Evolutionary conservation across 2,329 filamentous ascomycete species (phyloP), one percentile per base, ranked within the genome.

Genomic region (Colletotrichum tanaceti): DNA sequence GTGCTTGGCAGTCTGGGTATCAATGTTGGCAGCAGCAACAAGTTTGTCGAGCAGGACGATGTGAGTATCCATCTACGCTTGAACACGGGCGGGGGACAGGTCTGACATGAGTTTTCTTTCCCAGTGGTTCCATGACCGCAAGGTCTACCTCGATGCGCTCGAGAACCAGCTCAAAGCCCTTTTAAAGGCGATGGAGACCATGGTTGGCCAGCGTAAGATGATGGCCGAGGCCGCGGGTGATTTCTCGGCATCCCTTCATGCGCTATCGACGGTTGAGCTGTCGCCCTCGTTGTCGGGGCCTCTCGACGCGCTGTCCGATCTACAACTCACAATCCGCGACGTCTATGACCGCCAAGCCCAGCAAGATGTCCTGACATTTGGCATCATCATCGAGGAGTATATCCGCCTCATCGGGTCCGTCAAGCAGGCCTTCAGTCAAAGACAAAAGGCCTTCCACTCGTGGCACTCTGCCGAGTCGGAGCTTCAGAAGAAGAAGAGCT

Each of bases 31-130:
- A 87, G 90, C 67, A 86, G 89, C 62, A 90, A 87, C 74, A 99
- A 99, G 79, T 99, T 99, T 81, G 90, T 99, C 46, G 96, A 99
- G 80, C 96, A 98, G 77, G 96, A 99, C 78, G 96, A 99, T 81
- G 91, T 93, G 80, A 84, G 91, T 83, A 43, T 58, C 53, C 7
- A 14, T 35, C 32, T 35, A 35, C 32, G 32, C 32, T 35, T 35
- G 7, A 35, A 10, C 32, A 35, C 1, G 32, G 32, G 32, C 32
- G 32, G 32, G 32, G 7, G 9, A 10, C 7, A 10, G 2, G 2
- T 28, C 18, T 20, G 11, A 10, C 14, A 16, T 2, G 24, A 11
- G 28, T 4, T 22, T 16, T 18, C 1, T 28, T 16, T 24, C 11
- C 35, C 68, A 94, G 91, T 99, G 95, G 96, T 99, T 99, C 82